These are phyloP conservation scores for Ustilago hordei DNA, from an alignment of 1,284 basidiomycete genomes.

Conservation along the genomic window DNA sequence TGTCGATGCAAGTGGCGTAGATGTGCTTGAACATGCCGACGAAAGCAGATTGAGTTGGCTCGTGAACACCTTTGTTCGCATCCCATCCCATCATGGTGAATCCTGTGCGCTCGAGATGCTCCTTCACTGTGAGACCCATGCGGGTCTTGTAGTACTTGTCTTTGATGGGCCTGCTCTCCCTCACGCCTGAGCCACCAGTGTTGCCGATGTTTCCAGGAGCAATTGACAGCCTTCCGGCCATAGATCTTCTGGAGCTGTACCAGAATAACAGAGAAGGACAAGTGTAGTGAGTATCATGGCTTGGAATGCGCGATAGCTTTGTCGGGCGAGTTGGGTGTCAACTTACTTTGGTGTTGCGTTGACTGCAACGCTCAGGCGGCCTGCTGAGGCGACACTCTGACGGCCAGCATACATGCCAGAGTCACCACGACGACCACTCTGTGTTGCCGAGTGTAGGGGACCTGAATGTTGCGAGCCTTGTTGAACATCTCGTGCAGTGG, in stretches of 20 bases:
- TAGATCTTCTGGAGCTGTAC: constrained; percentile 36
- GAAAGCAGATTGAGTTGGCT: constrained; percentile 66
- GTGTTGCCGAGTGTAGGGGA: constrained; percentile 31
- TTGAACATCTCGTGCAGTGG: constrained; percentile 16
- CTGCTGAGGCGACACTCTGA: constrained; percentile 49
- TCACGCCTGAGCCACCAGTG: constrained; percentile 35
- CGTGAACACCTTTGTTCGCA: constrained; percentile 59
- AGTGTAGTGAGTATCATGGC: neutral
- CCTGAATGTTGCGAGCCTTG: constrained; percentile 27
- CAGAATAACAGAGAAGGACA: neutral
- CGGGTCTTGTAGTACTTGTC: constrained; percentile 56
- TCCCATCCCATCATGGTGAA: constrained; percentile 63
- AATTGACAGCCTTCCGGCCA: constrained; percentile 52
- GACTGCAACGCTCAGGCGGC: constrained; percentile 52
- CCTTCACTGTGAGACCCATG: constrained; percentile 62
- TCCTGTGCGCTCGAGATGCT: constrained; percentile 60
- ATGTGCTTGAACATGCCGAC: constrained; percentile 67
- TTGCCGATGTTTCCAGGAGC: constrained; percentile 49
- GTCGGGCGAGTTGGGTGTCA: neutral
- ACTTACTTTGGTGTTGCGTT: constrained; percentile 59
- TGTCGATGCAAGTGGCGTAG: constrained; percentile 62
- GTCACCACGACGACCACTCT: constrained; percentile 39
- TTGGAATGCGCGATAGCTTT: neutral
- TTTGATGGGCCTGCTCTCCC: constrained; percentile 55
- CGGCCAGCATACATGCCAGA: constrained; percentile 42